Evolutionary conservation across 2,329 filamentous ascomycete species (phyloP).

Genomic region (Pseudocercospora macadamiae): DNA sequence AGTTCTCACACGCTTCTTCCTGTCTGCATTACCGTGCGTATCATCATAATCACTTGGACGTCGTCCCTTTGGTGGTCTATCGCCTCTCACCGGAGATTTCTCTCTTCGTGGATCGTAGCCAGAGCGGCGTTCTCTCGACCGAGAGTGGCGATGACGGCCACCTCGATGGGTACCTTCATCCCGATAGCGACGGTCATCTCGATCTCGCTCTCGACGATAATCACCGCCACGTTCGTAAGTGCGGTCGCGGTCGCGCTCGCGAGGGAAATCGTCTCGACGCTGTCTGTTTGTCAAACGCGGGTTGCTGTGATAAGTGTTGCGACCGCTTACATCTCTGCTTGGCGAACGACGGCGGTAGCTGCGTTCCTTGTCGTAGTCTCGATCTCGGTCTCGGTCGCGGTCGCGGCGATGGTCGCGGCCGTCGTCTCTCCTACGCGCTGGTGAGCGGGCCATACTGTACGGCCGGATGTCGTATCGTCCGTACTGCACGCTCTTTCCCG

Average conservation of each 20-base stretch:
- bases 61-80: conserved; percentile 55
- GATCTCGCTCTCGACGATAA: conserved; percentile 25
- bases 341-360: conserved; percentile 1
- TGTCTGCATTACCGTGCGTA: conserved; percentile 47
- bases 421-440: conserved; percentile 30
- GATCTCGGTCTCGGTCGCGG: conserved; percentile 29
- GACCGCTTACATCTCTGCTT: conserved; percentile 14
- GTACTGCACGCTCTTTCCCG: conserved; percentile 17
- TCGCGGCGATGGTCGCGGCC: conserved; percentile 24
- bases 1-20: conserved; percentile 52
- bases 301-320: neutral
- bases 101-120: conserved; percentile 43
- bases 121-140: no score
- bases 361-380: no score
- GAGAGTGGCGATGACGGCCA: conserved; percentile 16
- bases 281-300: conserved; percentile 12
- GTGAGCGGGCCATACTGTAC: conserved; percentile 31
- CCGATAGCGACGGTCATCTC: conserved; percentile 21
- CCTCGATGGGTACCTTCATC: conserved; percentile 18
- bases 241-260: neutral
- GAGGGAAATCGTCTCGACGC: conserved; percentile 14
- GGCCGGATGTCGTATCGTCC: conserved; percentile 19
- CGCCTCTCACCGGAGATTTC: conserved; percentile 26
- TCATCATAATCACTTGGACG: conserved; percentile 53
- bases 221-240: neutral